Percentiles rank a stretch among this genome's conserved stretches.
Conservation (phyloP, 371 early-diverging fungal genomes). For the Circinella minor region DNA sequence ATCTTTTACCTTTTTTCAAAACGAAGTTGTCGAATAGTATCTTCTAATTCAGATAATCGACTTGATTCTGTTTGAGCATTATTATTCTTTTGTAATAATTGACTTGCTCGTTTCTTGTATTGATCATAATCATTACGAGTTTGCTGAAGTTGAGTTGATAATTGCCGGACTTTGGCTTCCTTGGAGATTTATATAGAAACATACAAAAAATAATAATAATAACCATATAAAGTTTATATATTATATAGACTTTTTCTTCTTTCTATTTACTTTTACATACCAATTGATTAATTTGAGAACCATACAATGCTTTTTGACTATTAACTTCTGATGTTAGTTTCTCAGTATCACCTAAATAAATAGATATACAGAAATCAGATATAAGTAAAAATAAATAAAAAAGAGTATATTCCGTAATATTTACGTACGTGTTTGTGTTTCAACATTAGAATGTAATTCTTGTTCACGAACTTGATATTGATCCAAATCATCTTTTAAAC, state of each 20-base stretch:
- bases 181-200: slow-evolving; percentile 6
- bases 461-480: slow-evolving; percentile 44
- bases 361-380: background rate
- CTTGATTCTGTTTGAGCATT: slow-evolving; percentile 18
- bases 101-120: slow-evolving; percentile 64
- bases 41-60: slow-evolving; percentile 44
- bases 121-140: slow-evolving; percentile 59
- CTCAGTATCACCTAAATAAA: slow-evolving; percentile 43
- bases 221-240: no score
- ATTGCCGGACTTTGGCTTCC: slow-evolving; percentile 58
- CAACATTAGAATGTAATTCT: slow-evolving; percentile 31
- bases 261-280: slow-evolving; percentile 25
- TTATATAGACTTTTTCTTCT: background rate
- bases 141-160: slow-evolving; percentile 48
- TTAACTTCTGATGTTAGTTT: slow-evolving; percentile 49
- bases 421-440: slow-evolving; percentile 44
- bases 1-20: slow-evolving; percentile 33
- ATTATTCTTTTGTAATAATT: slow-evolving; percentile 51
- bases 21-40: slow-evolving; percentile 35
- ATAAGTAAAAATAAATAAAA: background rate
- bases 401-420: background rate
- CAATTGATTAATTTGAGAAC: slow-evolving; percentile 53
- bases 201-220: background rate
- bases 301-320: slow-evolving; percentile 48
- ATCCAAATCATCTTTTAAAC: slow-evolving; percentile 42